These are phyloP conservation scores for Nevesoporus exiguus DNA, from an alignment of 768 basidiomycete genomes.

Conservation along the genomic window DNA sequence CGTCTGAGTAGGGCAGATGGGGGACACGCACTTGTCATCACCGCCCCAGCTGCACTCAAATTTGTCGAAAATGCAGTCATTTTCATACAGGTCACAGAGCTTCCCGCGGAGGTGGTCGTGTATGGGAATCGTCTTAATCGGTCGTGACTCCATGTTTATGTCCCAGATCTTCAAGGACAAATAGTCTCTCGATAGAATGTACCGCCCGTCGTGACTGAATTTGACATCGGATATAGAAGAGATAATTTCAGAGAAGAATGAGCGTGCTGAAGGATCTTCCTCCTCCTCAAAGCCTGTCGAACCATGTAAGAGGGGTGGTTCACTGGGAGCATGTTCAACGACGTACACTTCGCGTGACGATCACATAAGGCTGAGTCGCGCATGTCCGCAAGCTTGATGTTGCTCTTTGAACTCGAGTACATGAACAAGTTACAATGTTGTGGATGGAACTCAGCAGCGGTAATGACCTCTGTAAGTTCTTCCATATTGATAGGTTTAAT, in stretches of 20 bases:
- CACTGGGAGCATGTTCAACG: neutral
- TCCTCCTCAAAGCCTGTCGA: slow-evolving; percentile 93
- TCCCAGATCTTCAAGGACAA: slow-evolving; percentile 99
- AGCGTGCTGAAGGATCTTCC: slow-evolving; percentile 94
- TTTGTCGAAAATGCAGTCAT: slow-evolving; percentile 99
- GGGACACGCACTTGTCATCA: slow-evolving; percentile 79
- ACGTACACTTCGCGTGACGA: slow-evolving; percentile 90
- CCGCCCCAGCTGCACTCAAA: slow-evolving; percentile 99
- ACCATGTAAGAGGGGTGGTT: slow-evolving; percentile 11
- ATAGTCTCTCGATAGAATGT: slow-evolving; percentile 96
- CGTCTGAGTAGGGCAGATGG: slow-evolving; percentile 10
- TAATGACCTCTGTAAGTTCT: slow-evolving; percentile 98
- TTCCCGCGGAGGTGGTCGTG: slow-evolving; percentile 97
- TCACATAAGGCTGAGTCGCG: slow-evolving; percentile 97
- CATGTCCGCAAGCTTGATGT: slow-evolving; percentile 99
- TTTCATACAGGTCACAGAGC: slow-evolving; percentile 98
- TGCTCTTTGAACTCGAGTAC: slow-evolving; percentile 99
- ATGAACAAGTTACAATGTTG: slow-evolving; percentile 97
- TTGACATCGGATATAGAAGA: slow-evolving; percentile 99
- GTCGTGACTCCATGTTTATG: slow-evolving; percentile 96
- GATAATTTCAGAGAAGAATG: slow-evolving; percentile 99
- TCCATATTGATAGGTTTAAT: slow-evolving; percentile 99
- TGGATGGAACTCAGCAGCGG: slow-evolving; percentile 99
- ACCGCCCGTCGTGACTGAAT: slow-evolving; percentile 95
- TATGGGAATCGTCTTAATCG: slow-evolving; percentile 96